These are phyloP conservation scores for Exophiala bonariae DNA, from an alignment of 2,329 filamentous ascomycete species.

Conservation along the genomic window DNA sequence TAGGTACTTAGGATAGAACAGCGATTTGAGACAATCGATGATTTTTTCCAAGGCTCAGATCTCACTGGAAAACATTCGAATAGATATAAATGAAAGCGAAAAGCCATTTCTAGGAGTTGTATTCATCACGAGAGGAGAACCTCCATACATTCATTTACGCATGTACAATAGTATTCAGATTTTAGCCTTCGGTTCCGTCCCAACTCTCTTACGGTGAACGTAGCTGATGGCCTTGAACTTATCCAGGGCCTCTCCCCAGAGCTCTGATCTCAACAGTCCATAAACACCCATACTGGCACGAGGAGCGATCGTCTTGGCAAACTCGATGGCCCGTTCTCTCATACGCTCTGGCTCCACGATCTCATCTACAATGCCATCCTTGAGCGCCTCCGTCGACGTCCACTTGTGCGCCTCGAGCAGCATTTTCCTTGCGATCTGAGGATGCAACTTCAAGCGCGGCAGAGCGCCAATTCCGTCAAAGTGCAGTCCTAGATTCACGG, in stretches of 20 bases:
- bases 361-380: conserved; percentile 56
- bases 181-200: conserved; percentile 48
- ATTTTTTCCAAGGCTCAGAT: too few relatives aligned
- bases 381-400: conserved; percentile 53
- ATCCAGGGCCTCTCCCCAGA: conserved; percentile 55
- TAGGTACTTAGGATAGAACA: conserved; percentile 17
- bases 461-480: conserved; percentile 57
- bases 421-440: conserved; percentile 56
- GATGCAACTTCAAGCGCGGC: conserved; percentile 52
- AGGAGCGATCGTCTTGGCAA: conserved; percentile 44
- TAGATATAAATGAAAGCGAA: too few relatives aligned
- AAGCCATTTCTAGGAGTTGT: too few relatives aligned
- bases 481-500: conserved; percentile 56
- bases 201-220: conserved; percentile 49
- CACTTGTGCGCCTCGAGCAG: conserved; percentile 56
- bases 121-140: too few relatives aligned
- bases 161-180: conserved; percentile 40
- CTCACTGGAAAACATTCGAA: too few relatives aligned
- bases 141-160: too few relatives aligned
- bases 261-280: conserved; percentile 50
- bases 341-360: conserved; percentile 51
- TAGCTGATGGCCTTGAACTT: conserved; percentile 55
- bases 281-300: conserved; percentile 47
- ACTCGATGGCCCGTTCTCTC: conserved; percentile 45
- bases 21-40: conserved; percentile 12